Evolutionary conservation across 2,329 filamentous ascomycete species (phyloP).

Genomic region (Pseudogymnoascus verrucosus): DNA sequence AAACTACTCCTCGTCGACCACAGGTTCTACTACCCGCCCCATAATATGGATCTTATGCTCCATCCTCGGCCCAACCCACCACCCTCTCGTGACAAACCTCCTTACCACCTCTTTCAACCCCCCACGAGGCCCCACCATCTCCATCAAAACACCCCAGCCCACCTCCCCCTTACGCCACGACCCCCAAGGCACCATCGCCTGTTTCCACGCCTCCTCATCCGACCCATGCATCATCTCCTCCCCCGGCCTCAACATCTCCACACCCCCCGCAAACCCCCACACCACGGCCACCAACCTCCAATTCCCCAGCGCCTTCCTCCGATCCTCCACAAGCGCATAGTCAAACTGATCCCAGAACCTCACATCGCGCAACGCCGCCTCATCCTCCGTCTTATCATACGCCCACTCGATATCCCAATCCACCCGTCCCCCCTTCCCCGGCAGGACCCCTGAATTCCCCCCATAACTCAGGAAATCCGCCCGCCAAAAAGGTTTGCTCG

Average conservation of each 20-base stretch:
- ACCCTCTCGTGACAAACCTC: slow-evolving; percentile 43
- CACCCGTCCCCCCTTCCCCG: slow-evolving; percentile 10
- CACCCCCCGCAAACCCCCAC: slow-evolving; percentile 45
- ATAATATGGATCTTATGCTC: slow-evolving; percentile 46
- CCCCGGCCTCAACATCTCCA: slow-evolving; percentile 49
- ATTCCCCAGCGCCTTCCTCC: slow-evolving; percentile 37
- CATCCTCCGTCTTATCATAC: slow-evolving; percentile 58
- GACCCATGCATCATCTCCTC: slow-evolving; percentile 19
- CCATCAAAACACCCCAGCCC: slow-evolving; percentile 39
- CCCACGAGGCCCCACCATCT: slow-evolving; percentile 21
- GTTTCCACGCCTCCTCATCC: slow-evolving; percentile 18
- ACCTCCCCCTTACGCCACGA: slow-evolving; percentile 10
- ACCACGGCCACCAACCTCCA: slow-evolving; percentile 53
- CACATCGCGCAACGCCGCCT: slow-evolving; percentile 34
- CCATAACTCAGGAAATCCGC: background rate
- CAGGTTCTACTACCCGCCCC: background rate
- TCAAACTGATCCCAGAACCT: slow-evolving; percentile 58
- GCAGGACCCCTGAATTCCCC: background rate
- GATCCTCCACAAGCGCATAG: slow-evolving; percentile 52
- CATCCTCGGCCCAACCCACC: slow-evolving; percentile 59
- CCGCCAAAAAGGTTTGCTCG: slow-evolving; percentile 16
- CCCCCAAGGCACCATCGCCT: slow-evolving; percentile 18
- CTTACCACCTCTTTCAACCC: slow-evolving; percentile 33
- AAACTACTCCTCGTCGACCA: background rate
- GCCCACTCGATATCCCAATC: slow-evolving; percentile 17